phyloP scores from a whole-genome alignment of 345 rosid genomes.

The Gossypium mustelinum region DNA sequence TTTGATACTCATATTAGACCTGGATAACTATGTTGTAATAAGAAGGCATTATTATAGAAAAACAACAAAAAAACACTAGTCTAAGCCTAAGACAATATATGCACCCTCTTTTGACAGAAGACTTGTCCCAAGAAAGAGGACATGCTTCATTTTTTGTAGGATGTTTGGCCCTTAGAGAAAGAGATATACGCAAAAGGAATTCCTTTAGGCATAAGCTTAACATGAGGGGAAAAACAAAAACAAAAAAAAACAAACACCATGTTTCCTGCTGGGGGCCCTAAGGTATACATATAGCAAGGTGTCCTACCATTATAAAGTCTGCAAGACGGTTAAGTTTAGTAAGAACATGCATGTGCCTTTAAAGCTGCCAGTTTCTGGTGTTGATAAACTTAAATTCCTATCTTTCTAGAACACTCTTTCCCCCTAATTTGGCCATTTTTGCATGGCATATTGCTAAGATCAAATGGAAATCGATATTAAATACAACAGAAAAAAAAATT shows the following conservation, averaged over 20 bases:
- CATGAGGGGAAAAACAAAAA: neutral
- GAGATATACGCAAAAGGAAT: neutral
- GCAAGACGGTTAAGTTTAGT: neutral
- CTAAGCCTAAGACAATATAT: neutral
- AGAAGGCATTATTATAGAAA: neutral
- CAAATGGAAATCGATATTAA: too few species aligned
- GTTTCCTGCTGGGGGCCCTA: neutral
- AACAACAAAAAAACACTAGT: neutral
- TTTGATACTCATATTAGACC: too few species aligned
- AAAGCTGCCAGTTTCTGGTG: slow-evolving; percentile 1
- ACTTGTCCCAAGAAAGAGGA: neutral
- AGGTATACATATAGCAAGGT: neutral
- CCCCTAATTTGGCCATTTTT: neutral
- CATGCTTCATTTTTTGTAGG: neutral
- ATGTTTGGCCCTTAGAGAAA: neutral
- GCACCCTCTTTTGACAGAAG: slow-evolving; percentile 5
- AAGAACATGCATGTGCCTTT: slow-evolving; percentile 10
- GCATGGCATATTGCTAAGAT: slow-evolving; percentile 4
- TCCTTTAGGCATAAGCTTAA: neutral
- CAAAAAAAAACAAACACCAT: neutral
- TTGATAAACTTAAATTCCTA: too few species aligned
- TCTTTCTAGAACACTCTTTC: neutral
- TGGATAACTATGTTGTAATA: too few species aligned
- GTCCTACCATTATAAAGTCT: neutral
- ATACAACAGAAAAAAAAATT: too few species aligned